Conservation (phyloP, 2,329 filamentous ascomycete genomes). For the Cladophialophora psammophila region DNA sequence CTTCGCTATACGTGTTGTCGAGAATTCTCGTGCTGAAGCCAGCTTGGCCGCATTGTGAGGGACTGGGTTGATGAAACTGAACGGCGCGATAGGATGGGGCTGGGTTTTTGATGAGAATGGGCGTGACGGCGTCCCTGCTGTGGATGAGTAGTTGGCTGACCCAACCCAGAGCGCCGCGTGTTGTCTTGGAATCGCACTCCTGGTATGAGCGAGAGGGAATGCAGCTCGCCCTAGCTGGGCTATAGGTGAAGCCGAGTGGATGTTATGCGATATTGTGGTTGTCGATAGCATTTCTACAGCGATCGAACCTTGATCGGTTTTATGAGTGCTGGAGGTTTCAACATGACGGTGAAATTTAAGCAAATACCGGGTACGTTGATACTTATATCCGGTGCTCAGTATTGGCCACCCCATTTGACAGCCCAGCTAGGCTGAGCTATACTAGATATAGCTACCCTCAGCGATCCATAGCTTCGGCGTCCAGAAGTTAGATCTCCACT, state of each 20-base stretch:
- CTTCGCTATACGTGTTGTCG: neutral
- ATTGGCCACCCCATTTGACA: neutral
- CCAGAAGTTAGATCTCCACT: neutral
- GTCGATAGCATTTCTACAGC: neutral
- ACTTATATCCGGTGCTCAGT: neutral
- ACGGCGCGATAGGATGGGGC: neutral
- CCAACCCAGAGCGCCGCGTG: neutral
- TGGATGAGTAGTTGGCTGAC: neutral
- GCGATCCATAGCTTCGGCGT: neutral
- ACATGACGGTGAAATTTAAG: neutral
- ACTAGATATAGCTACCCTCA: neutral
- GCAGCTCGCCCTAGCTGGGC: neutral
- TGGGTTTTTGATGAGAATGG: neutral
- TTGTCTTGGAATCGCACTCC: neutral
- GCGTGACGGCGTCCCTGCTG: neutral
- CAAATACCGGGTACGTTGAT: neutral
- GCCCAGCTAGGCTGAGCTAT: neutral
- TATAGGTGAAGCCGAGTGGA: neutral
- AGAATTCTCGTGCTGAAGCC: neutral
- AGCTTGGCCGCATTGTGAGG: neutral
- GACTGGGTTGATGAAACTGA: neutral
- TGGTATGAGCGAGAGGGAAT: neutral
- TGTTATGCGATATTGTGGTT: neutral
- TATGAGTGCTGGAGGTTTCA: neutral
- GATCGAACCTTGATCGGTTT: neutral